phyloP scores from a whole-genome alignment of 2,329 filamentous ascomycete genomes.

The Ilyonectria sp. region DNA sequence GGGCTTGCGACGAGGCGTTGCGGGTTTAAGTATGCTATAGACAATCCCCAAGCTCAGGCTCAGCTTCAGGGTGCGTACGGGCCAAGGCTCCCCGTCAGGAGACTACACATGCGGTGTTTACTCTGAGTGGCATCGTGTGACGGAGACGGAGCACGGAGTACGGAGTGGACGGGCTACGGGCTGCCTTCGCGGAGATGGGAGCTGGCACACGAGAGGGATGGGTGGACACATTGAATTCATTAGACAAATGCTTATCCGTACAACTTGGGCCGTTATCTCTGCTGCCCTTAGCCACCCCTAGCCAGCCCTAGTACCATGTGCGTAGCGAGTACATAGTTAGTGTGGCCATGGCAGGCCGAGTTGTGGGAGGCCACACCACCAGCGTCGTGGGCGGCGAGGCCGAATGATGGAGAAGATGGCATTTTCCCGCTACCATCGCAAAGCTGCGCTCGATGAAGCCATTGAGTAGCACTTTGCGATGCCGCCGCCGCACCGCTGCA shows the following conservation, averaged over 20 bases:
- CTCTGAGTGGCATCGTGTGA: constrained; percentile 22
- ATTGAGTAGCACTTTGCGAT: background rate
- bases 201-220: background rate
- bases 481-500: background rate
- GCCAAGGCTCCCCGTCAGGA: constrained; percentile 26
- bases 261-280: constrained; percentile 23
- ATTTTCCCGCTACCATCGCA: too few species aligned
- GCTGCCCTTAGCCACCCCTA: constrained; percentile 7
- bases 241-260: constrained; percentile 27
- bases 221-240: constrained; percentile 21
- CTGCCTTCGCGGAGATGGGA: too few species aligned
- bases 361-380: too few species aligned
- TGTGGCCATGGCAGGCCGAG: background rate
- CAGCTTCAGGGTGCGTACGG: constrained; percentile 25
- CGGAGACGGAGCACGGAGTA: background rate
- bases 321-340: constrained; percentile 13
- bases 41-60: background rate
- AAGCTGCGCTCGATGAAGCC: background rate
- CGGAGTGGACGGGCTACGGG: too few species aligned
- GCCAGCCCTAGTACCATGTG: constrained; percentile 9
- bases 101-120: constrained; percentile 21
- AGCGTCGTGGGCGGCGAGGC: too few species aligned
- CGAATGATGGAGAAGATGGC: too few species aligned
- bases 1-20: constrained; percentile 2
- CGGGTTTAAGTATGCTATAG: constrained; percentile 20